Evolutionary conservation across 1,284 basidiomycete species (phyloP).

Genomic region (Retiboletus flavoniger): DNA sequence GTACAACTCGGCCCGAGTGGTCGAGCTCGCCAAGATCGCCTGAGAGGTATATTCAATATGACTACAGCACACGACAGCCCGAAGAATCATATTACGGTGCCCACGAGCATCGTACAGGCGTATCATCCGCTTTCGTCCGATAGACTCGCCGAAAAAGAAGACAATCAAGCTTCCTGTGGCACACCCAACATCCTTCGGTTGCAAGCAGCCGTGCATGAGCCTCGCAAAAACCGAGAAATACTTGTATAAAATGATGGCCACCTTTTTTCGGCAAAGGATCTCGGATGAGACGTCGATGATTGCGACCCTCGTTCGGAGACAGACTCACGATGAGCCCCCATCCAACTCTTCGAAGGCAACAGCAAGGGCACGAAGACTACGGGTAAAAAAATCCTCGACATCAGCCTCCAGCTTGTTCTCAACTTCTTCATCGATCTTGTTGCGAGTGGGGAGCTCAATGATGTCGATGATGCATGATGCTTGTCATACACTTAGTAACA

Average conservation of each 20-base stretch:
- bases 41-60: slow-evolving; percentile 6
- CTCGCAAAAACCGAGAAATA: not conserved
- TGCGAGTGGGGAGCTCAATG: slow-evolving; percentile 93
- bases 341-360: slow-evolving; percentile 95
- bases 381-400: slow-evolving; percentile 91
- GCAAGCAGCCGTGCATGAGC: not conserved
- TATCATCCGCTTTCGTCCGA: slow-evolving; percentile 46
- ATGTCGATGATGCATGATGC: too few species aligned
- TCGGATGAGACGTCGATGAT: not conserved
- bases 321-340: slow-evolving; percentile 24
- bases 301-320: not conserved
- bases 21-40: slow-evolving; percentile 39
- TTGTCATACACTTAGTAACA: slow-evolving; percentile 99
- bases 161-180: slow-evolving; percentile 40
- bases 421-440: slow-evolving; percentile 88
- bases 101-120: slow-evolving; percentile 45
- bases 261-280: not conserved
- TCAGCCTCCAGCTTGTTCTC: slow-evolving; percentile 92
- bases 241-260: not conserved
- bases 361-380: slow-evolving; percentile 97
- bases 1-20: slow-evolving; percentile 45
- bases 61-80: not conserved
- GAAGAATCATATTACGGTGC: slow-evolving; percentile 36
- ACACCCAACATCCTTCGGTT: slow-evolving; percentile 41
- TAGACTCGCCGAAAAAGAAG: slow-evolving; percentile 41